Conservation (phyloP, 106 monocot genomes). For the Acanthochlamys bracteata region DNA sequence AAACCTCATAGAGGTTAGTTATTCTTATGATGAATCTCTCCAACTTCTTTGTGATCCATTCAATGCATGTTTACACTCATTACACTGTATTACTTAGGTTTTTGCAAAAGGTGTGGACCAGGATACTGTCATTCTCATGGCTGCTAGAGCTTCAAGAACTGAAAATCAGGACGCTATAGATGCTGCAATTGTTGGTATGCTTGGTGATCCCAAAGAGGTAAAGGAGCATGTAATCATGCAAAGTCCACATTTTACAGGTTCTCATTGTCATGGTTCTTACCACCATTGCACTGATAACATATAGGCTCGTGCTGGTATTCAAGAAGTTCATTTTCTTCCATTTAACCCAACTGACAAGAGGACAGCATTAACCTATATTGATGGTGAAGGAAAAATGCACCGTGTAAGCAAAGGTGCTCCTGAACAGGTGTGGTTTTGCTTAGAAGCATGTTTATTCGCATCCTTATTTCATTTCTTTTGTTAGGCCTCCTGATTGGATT, state of each 20-base stretch:
- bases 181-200: slow-evolving; percentile 89
- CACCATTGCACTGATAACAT: neutral
- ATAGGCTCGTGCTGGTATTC: slow-evolving; percentile 65
- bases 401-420: slow-evolving; percentile 88
- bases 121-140: slow-evolving; percentile 88
- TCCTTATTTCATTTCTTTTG: neutral
- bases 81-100: slow-evolving; percentile 29
- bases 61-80: neutral
- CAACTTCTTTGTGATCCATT: neutral
- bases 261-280: neutral
- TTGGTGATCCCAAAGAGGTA: slow-evolving; percentile 95
- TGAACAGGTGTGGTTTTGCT: slow-evolving; percentile 44
- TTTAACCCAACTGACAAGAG: slow-evolving; percentile 81
- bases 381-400: slow-evolving; percentile 60
- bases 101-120: slow-evolving; percentile 71
- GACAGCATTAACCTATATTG: slow-evolving; percentile 68
- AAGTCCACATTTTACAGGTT: neutral
- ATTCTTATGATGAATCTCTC: no score
- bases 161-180: slow-evolving; percentile 99
- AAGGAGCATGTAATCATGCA: neutral
- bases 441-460: neutral
- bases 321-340: slow-evolving; percentile 66
- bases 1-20: slow-evolving; percentile 60
- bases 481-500: neutral
- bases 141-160: slow-evolving; percentile 83